Percentiles rank a stretch among this genome's conserved stretches.
Conservation (phyloP, 352 stramenopile species). For the Pythium periplocum region DNA sequence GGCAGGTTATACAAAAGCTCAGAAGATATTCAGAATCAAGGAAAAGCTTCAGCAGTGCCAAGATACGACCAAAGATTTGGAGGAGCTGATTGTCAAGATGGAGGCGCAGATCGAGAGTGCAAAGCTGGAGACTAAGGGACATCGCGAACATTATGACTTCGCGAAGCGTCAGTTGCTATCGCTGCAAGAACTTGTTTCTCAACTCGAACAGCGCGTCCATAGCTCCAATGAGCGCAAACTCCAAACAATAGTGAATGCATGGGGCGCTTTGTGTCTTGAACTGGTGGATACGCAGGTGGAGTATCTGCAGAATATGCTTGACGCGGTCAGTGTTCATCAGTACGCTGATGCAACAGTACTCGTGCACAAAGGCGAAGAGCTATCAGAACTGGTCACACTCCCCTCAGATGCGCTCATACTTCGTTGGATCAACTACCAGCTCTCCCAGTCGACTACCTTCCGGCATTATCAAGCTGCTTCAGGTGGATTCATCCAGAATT, state of each 20-base stretch:
- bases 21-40: slow-evolving; percentile 26
- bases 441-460: slow-evolving; percentile 34
- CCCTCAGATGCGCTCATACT: slow-evolving; percentile 58
- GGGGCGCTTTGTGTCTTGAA: slow-evolving; percentile 46
- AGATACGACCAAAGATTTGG: slow-evolving; percentile 41
- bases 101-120: slow-evolving; percentile 48
- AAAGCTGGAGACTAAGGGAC: slow-evolving; percentile 32
- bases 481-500: slow-evolving; percentile 60
- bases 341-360: slow-evolving; percentile 43
- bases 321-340: slow-evolving; percentile 27
- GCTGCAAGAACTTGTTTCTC: slow-evolving; percentile 45
- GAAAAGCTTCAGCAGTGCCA: slow-evolving; percentile 42
- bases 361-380: slow-evolving; percentile 48
- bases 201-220: slow-evolving; percentile 41
- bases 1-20: slow-evolving; percentile 28
- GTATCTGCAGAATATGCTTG: slow-evolving; percentile 60
- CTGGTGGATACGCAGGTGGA: slow-evolving; percentile 51
- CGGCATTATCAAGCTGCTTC: slow-evolving; percentile 15
- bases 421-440: slow-evolving; percentile 66
- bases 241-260: slow-evolving; percentile 60
- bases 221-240: slow-evolving; percentile 53
- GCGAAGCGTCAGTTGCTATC: slow-evolving; percentile 51
- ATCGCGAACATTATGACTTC: slow-evolving; percentile 59
- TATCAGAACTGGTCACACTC: slow-evolving; percentile 35
- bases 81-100: slow-evolving; percentile 43